These are phyloP conservation scores for Pyrenopolyporus hunteri DNA, from an alignment of 495 filamentous ascomycete species.

Conservation along the genomic window DNA sequence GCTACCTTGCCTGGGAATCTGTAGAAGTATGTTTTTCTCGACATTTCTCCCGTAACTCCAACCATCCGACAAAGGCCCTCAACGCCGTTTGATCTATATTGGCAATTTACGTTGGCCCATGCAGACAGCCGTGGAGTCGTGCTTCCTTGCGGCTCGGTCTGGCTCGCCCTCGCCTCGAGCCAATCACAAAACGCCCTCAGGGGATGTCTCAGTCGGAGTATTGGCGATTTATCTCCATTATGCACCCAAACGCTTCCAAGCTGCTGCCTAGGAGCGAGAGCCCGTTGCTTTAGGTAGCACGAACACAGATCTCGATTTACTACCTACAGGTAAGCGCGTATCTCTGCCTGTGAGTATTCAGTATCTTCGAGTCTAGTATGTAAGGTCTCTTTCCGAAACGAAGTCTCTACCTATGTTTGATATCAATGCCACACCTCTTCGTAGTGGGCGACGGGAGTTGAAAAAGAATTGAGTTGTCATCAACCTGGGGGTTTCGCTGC, in stretches of 20 bases:
- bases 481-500: constrained; percentile 12
- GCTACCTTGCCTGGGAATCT: neutral
- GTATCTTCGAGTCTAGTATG: too few species aligned
- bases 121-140: neutral
- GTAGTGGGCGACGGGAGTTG: constrained; percentile 42
- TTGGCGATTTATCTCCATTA: neutral
- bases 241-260: neutral
- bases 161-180: neutral
- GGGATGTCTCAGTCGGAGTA: too few species aligned
- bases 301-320: neutral
- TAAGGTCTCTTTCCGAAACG: too few species aligned
- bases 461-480: constrained; percentile 27
- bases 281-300: neutral
- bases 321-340: too few species aligned
- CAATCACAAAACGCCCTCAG: neutral
- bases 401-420: too few species aligned
- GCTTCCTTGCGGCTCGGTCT: neutral
- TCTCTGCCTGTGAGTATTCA: too few species aligned
- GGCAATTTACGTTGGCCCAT: neutral
- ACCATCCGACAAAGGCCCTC: neutral
- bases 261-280: neutral
- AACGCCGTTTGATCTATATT: neutral
- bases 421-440: constrained; percentile 40
- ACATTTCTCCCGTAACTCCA: neutral
- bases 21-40: neutral